Evolutionary conservation across 2,329 filamentous ascomycete genomes (phyloP).

Genomic region (Penicillium decumbens): DNA sequence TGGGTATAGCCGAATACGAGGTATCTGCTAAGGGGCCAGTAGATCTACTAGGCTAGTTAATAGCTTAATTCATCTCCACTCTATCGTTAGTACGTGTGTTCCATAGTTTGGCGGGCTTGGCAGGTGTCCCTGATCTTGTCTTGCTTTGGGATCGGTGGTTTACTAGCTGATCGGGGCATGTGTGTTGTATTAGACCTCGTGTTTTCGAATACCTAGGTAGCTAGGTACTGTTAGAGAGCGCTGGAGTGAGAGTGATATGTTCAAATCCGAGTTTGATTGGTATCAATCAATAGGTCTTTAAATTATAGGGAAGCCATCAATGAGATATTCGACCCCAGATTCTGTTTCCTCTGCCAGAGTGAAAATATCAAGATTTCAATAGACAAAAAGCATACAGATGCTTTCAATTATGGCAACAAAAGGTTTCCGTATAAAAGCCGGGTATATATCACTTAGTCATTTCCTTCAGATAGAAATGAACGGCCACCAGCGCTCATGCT

Average conservation of each 20-base stretch:
- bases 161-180: no score
- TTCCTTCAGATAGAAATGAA: constrained; percentile 3
- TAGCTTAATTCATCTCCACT: neutral
- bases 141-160: neutral
- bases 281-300: neutral
- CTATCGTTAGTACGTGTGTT: constrained; percentile 7
- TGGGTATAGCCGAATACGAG: constrained; percentile 7
- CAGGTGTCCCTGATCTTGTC: constrained; percentile 7
- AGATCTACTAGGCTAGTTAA: constrained; percentile 1
- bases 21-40: neutral
- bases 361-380: neutral
- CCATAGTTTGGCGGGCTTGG: neutral
- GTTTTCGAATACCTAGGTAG: no score
- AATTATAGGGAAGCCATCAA: no score
- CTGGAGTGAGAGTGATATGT: no score
- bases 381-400: constrained; percentile 4
- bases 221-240: no score
- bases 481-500: constrained; percentile 17
- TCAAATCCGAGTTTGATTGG: no score
- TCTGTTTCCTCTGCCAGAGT: neutral
- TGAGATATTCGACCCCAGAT: neutral
- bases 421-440: constrained; percentile 5
- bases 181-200: no score
- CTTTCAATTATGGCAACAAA: constrained; percentile 7
- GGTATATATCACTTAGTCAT: constrained; percentile 18